Conservation (phyloP, 192 early-diverging fungal genomes). For the Gonapodya sp. region DNA sequence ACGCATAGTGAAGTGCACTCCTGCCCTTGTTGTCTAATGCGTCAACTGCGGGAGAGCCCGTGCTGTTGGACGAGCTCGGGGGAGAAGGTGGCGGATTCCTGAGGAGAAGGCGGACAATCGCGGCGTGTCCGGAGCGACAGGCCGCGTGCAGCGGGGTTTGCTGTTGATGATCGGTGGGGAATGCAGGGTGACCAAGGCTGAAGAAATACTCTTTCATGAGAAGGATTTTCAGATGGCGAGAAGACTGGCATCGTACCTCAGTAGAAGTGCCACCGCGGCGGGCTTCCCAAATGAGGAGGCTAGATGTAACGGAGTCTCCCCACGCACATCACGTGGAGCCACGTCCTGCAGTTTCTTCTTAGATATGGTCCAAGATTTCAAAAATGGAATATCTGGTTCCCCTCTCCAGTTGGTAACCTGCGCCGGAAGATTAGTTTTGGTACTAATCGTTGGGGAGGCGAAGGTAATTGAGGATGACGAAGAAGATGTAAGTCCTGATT, state of each 20-base stretch:
- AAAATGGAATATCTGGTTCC: too few relatives aligned
- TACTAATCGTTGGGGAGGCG: not conserved
- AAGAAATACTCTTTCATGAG: not conserved
- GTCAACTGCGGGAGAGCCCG: not conserved
- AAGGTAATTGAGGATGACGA: too few relatives aligned
- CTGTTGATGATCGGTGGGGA: not conserved
- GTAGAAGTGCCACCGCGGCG: not conserved
- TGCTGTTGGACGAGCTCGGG: not conserved
- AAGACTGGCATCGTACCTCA: not conserved
- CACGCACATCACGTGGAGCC: not conserved
- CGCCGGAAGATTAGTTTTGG: not conserved
- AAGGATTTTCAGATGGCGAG: too few relatives aligned
- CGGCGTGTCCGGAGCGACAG: not conserved
- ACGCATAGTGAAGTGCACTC: not conserved
- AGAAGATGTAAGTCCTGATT: too few relatives aligned
- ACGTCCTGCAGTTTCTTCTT: too few relatives aligned
- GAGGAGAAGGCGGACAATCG: not conserved
- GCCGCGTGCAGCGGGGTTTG: not conserved
- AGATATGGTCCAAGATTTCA: too few relatives aligned
- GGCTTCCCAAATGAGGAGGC: not conserved
- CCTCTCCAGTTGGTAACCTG: too few relatives aligned
- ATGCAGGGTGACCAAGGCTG: not conserved
- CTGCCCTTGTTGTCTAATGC: not conserved
- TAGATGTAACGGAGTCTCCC: not conserved
- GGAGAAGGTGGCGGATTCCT: not conserved